Conservation (phyloP, 257 asterid genomes). For the Nicotiana benthamiana region DNA sequence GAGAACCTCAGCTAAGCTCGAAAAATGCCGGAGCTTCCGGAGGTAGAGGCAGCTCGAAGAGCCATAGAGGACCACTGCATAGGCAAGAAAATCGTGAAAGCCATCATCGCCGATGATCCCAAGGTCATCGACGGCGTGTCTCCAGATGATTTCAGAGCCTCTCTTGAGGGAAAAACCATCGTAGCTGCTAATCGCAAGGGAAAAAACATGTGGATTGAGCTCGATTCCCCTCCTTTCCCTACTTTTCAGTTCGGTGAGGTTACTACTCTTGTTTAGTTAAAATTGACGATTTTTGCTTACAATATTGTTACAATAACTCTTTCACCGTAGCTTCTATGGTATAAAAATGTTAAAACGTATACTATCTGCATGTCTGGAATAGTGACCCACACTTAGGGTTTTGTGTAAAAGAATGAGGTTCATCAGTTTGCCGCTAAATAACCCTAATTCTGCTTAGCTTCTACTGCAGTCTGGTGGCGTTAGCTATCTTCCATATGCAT, state of each 20-base stretch:
- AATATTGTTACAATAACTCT: not conserved
- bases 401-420: not conserved
- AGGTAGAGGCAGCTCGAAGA: slow-evolving; percentile 96
- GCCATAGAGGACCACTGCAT: slow-evolving; percentile 72
- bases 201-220: slow-evolving; percentile 93
- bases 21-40: slow-evolving; percentile 97
- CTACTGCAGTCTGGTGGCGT: not conserved
- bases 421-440: not conserved
- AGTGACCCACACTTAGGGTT: not conserved
- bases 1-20: not conserved
- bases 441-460: not conserved
- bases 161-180: slow-evolving; percentile 70
- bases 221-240: slow-evolving; percentile 92
- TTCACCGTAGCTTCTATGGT: not conserved
- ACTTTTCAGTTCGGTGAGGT: slow-evolving; percentile 82
- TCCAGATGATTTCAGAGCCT: slow-evolving; percentile 59
- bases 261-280: not conserved
- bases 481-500: not conserved
- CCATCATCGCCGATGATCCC: slow-evolving; percentile 67
- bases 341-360: not conserved
- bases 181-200: slow-evolving; percentile 94
- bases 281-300: not conserved
- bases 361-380: not conserved
- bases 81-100: slow-evolving; percentile 61
- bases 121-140: slow-evolving; percentile 85